phyloP scores from a whole-genome alignment of 2,329 filamentous ascomycete species.

The Ascomycota sp. region DNA sequence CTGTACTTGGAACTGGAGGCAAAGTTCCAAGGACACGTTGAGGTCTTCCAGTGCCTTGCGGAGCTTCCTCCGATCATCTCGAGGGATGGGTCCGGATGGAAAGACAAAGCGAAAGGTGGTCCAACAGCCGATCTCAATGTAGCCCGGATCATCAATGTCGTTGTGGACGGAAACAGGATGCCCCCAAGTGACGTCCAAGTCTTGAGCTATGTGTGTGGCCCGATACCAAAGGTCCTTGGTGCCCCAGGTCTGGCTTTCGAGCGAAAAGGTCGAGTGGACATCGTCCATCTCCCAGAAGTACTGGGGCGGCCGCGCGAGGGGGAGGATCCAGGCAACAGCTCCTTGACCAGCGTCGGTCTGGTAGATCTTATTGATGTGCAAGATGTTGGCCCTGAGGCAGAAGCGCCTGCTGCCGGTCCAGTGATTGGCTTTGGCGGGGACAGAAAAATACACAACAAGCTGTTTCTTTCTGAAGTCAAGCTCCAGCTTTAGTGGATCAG shows the following conservation, averaged over 20 bases:
- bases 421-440: conserved; percentile 3
- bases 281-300: conserved; percentile 20
- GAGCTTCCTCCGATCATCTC: conserved; percentile 12
- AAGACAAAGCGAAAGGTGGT: conserved; percentile 29
- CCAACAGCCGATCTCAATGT: conserved; percentile 33
- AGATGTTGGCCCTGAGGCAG: conserved; percentile 21
- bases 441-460: conserved; percentile 12
- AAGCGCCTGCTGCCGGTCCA: conserved; percentile 9
- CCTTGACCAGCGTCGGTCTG: conserved; percentile 8
- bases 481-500: conserved; percentile 8
- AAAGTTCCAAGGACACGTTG: conserved; percentile 35
- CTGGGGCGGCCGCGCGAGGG: conserved; percentile 23
- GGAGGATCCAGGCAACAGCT: conserved; percentile 20
- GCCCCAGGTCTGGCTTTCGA: conserved; percentile 15
- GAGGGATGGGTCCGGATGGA: conserved; percentile 5
- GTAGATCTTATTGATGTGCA: conserved; percentile 22
- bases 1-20: conserved; percentile 18
- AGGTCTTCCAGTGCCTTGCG: conserved; percentile 41
- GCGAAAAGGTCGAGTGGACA: conserved; percentile 11
- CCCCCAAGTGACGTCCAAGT: conserved; percentile 10
- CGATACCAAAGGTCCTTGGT: conserved; percentile 24
- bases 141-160: conserved; percentile 11
- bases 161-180: conserved; percentile 18
- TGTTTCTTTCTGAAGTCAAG: conserved; percentile 10
- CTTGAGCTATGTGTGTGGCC: conserved; percentile 21